Evolutionary conservation across 305 asterid species (phyloP), one percentile per base, ranked within the genome.

Genomic region (Striga hermonthica): DNA sequence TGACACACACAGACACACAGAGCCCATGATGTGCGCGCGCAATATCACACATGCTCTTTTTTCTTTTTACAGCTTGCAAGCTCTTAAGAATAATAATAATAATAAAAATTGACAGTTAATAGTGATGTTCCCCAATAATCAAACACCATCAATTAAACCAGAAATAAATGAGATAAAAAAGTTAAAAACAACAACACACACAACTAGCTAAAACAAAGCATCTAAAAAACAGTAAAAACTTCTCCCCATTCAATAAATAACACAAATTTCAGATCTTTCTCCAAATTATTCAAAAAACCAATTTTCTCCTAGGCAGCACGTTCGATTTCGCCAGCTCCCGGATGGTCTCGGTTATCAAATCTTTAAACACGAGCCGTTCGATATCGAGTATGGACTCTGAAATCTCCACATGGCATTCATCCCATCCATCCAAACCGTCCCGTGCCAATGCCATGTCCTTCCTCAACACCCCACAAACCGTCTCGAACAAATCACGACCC

Each of bases 311-410:
- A 38, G 80, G 75, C 74, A 82, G 66, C 68, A 71, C 34, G 47
- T 68, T 69, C 57, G 81, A 67, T 39, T 67, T 71, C 0, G 93
- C 88, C 0, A 93, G 84, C 59, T 90, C 99, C 22, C 78, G 75
- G 47, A 93, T 88, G 0, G 82, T 79, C 65, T 86, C 99, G 34
- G 85, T 72, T 6, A 93, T 78, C 47, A 93, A 63, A 72, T 93
- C 99, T 83, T 86, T 88, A 80, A 83, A 93, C 66, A 93, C 74
- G 64, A 84, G 82, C 67, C 99, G 81, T 66, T 93, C 99, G 58
- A 93, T 78, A 80, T 93, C 92, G 80, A 93, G 53, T 6, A 88
- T 80, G 0, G 78, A 75, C 79, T 86, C 91, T 3, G 95, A 85
- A 81, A 78, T 72, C 86, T 90, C 97, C 43, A 81, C 69, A 1